Conservation (phyloP, 768 basidiomycete species). For the Rubroboletus satanas region DNA sequence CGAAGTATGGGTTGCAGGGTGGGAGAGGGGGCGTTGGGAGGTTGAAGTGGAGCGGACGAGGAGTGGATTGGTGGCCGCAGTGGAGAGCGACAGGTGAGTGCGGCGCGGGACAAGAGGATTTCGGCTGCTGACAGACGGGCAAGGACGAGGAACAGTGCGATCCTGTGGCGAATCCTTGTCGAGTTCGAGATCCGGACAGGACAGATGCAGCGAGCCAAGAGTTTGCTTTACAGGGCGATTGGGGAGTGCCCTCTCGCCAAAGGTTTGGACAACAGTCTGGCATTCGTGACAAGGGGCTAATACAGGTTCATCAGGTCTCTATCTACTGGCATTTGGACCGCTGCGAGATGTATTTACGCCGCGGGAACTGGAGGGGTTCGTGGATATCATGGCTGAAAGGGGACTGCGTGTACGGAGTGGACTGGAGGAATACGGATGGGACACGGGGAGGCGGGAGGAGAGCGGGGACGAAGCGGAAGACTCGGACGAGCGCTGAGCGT, state of each 20-base stretch:
- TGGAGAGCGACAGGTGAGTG: slow-evolving; percentile 64
- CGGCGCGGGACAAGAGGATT: no score
- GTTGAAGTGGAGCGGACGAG: slow-evolving; percentile 69
- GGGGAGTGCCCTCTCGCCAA: slow-evolving; percentile 73
- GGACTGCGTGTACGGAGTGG: slow-evolving; percentile 61
- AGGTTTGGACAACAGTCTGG: slow-evolving; percentile 39
- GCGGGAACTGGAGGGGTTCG: slow-evolving; percentile 57
- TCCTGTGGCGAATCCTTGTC: slow-evolving; percentile 70
- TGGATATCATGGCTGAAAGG: slow-evolving; percentile 74
- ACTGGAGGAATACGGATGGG: slow-evolving; percentile 44
- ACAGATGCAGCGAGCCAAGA: slow-evolving; percentile 60
- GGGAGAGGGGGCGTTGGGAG: slow-evolving; percentile 71
- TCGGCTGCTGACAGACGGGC: slow-evolving; percentile 6
- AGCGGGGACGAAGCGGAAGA: slow-evolving; percentile 49
- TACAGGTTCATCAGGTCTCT: slow-evolving; percentile 49
- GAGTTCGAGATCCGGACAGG: slow-evolving; percentile 72
- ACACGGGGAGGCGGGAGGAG: slow-evolving; percentile 18
- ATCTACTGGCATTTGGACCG: slow-evolving; percentile 72
- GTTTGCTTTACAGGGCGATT: slow-evolving; percentile 67
- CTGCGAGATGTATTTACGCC: slow-evolving; percentile 59
- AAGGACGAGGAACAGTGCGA: slow-evolving; percentile 63
- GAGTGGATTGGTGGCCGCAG: slow-evolving; percentile 55
- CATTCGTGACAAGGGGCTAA: slow-evolving; percentile 11
- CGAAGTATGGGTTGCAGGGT: slow-evolving; percentile 78
- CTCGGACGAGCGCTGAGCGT: slow-evolving; percentile 29